These are phyloP conservation scores for Citrus medica DNA, from an alignment of 345 rosid species.

Conservation along the genomic window DNA sequence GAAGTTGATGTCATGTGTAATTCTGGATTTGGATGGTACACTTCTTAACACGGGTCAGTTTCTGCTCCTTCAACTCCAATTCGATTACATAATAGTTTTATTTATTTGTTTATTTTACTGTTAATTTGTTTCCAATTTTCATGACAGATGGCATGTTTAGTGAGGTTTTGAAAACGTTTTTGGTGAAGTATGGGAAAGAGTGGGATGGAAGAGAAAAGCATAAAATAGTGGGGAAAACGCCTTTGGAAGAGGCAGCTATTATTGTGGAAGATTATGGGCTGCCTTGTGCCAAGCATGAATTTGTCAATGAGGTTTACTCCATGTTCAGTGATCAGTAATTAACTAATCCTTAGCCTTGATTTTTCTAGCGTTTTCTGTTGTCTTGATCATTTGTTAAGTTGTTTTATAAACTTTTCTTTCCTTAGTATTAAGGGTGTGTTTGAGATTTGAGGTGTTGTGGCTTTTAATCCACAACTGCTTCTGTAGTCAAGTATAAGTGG, in stretches of 20 bases:
- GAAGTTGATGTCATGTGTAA: slow-evolving; percentile 9
- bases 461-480: neutral
- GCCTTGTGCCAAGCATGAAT: slow-evolving; percentile 67
- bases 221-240: slow-evolving; percentile 64
- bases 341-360: slow-evolving; percentile 1
- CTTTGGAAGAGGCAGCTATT: slow-evolving; percentile 71
- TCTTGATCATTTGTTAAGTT: neutral
- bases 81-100: neutral
- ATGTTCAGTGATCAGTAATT: slow-evolving; percentile 63
- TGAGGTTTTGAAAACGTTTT: slow-evolving; percentile 54
- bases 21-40: slow-evolving; percentile 22
- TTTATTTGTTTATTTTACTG: neutral
- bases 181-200: slow-evolving; percentile 73
- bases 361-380: neutral
- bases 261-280: slow-evolving; percentile 81
- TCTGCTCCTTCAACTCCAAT: neutral
- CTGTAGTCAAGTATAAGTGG: neutral
- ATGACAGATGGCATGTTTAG: slow-evolving; percentile 57
- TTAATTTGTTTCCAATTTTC: neutral
- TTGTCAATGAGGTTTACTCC: slow-evolving; percentile 54
- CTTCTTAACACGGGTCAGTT: slow-evolving; percentile 16
- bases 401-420: neutral
- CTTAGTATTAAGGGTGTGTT: neutral
- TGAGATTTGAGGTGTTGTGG: neutral
- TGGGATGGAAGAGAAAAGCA: slow-evolving; percentile 93